Evolutionary conservation across 176 grass and related monocot genomes (phyloP).

Genomic region (Cenchrus americanus): DNA sequence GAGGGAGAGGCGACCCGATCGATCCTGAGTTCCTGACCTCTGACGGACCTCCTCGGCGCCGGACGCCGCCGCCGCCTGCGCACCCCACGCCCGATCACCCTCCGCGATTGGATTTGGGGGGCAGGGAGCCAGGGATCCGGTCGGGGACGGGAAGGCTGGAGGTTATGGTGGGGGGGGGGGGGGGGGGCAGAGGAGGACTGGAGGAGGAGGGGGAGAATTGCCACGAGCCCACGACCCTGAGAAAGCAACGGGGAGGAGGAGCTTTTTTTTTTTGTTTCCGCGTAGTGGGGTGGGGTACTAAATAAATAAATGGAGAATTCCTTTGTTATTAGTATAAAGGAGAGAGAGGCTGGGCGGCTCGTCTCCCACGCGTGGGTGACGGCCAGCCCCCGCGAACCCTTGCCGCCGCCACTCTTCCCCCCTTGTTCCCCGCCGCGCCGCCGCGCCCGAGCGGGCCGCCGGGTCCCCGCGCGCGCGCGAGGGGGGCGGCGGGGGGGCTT

Average conservation of each 20-base stretch:
- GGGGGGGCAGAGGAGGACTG: background rate
- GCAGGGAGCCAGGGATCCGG: background rate
- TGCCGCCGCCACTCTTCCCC: too few species aligned
- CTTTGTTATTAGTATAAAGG: too few species aligned
- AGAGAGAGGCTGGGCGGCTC: too few species aligned
- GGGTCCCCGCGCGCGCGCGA: too few species aligned
- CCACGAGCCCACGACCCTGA: background rate
- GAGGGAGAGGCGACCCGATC: background rate
- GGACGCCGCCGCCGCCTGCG: background rate
- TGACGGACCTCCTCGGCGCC: constrained; percentile 33
- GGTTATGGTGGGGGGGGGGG: too few species aligned
- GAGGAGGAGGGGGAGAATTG: background rate
- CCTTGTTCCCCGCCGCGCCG: too few species aligned
- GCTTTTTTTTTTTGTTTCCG: constrained; percentile 41
- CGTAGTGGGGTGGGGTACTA: background rate
- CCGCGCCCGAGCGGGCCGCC: too few species aligned
- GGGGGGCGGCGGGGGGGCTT: too few species aligned
- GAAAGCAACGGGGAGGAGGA: constrained; percentile 36
- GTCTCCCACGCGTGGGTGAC: too few species aligned
- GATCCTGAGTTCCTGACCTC: constrained; percentile 45
- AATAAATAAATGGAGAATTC: constrained; percentile 30
- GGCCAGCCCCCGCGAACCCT: too few species aligned
- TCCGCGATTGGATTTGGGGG: background rate
- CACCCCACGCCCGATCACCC: background rate
- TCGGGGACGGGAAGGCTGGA: background rate